Conservation (phyloP, 2,329 filamentous ascomycete species). For the Cladorrhinum sp. region DNA sequence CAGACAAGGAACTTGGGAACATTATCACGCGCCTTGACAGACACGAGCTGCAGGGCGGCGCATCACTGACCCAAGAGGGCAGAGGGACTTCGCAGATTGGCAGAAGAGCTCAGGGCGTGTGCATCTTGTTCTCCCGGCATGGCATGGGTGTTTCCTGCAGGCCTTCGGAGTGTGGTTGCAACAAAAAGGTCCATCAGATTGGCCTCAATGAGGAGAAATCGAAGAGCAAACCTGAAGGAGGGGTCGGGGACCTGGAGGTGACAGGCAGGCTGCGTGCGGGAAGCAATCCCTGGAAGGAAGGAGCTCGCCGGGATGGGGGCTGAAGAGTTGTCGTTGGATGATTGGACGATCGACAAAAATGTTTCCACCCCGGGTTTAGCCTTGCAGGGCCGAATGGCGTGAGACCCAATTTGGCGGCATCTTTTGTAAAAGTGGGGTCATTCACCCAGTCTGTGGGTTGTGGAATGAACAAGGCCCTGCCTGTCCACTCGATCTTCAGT, state of each 20-base stretch:
- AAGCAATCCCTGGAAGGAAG: slow-evolving; percentile 15
- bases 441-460: neutral
- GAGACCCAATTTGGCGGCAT: slow-evolving; percentile 13
- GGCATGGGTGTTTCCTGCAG: neutral
- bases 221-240: neutral
- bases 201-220: neutral
- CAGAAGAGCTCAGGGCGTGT: neutral
- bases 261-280: neutral
- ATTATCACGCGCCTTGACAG: neutral
- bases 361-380: slow-evolving; percentile 18
- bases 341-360: slow-evolving; percentile 17
- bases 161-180: neutral
- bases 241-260: neutral
- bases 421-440: slow-evolving; percentile 2
- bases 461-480: neutral
- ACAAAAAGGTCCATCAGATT: neutral
- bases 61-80: neutral
- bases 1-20: neutral
- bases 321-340: slow-evolving; percentile 11
- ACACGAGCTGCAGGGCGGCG: neutral
- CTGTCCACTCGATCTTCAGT: neutral
- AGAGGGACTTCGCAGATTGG: neutral
- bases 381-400: slow-evolving; percentile 14
- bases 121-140: neutral
- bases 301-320: slow-evolving; percentile 5